Evolutionary conservation across 768 basidiomycete species (phyloP).

Genomic region (Russula virescens): DNA sequence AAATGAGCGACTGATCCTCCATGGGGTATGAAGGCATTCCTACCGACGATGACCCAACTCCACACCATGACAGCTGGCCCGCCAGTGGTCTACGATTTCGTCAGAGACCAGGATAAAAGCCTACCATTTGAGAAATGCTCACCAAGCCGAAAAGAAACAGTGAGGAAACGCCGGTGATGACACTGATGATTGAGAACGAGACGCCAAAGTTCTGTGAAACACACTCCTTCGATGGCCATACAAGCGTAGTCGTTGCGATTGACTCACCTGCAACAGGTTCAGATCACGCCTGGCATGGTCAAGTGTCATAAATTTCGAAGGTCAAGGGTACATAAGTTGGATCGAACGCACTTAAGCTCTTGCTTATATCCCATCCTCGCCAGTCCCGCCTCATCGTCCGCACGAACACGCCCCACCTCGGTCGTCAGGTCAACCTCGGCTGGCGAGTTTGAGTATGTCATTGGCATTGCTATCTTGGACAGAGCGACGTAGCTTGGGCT

Average conservation of each 20-base stretch:
- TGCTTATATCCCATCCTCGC: conserved; percentile 71
- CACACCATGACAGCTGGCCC: conserved; percentile 75
- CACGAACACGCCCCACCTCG: neutral
- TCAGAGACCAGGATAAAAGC: neutral
- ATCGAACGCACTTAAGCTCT: conserved; percentile 48
- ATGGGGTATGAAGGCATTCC: conserved; percentile 25
- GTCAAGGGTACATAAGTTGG: neutral
- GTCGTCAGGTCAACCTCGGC: neutral
- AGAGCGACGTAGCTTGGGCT: neutral
- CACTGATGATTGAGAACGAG: conserved; percentile 72
- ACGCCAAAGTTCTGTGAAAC: conserved; percentile 57
- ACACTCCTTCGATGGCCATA: neutral
- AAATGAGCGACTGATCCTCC: neutral
- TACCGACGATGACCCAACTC: conserved; percentile 64
- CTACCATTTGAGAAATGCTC: conserved; percentile 25
- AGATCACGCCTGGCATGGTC: conserved; percentile 47
- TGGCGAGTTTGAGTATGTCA: neutral
- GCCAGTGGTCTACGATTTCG: conserved; percentile 52
- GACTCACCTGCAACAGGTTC: conserved; percentile 51
- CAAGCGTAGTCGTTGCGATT: neutral
- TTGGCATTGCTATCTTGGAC: neutral
- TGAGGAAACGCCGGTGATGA: conserved; percentile 67
- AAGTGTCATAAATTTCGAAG: neutral
- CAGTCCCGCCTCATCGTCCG: conserved; percentile 54
- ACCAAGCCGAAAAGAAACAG: conserved; percentile 66